Conservation (phyloP, 257 asterid species). For the Schizonepeta tenuifolia region DNA sequence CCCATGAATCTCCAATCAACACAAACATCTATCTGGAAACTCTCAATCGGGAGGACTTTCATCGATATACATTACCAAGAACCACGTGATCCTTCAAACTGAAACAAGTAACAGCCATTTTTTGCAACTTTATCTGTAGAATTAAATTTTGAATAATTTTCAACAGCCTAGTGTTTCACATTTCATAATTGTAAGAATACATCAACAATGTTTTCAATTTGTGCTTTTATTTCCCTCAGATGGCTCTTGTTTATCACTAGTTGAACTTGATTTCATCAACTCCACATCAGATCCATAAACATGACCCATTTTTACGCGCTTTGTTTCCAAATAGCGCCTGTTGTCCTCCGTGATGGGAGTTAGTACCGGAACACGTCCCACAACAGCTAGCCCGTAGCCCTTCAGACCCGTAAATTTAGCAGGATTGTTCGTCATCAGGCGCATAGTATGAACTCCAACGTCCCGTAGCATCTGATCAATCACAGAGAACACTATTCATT, state of each 20-base stretch:
- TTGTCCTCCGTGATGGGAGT: conserved; percentile 85
- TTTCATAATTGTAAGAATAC: background rate
- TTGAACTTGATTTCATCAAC: conserved; percentile 40
- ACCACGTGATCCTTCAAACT: conserved; percentile 23
- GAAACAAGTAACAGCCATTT: conserved; percentile 4
- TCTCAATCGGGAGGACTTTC: conserved; percentile 50
- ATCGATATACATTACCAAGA: conserved; percentile 36
- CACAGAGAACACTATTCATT: background rate
- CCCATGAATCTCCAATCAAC: conserved; percentile 31
- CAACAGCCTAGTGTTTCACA: background rate
- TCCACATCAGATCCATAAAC: conserved; percentile 65
- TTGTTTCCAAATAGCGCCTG: conserved; percentile 73
- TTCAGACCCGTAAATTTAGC: conserved; percentile 76
- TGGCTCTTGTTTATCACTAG: conserved; percentile 37
- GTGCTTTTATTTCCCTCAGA: conserved; percentile 19
- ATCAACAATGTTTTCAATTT: conserved; percentile 13
- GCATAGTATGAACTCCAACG: conserved; percentile 79
- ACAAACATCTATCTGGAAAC: conserved; percentile 42
- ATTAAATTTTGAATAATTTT: background rate
- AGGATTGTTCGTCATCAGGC: conserved; percentile 88
- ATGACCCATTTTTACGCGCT: conserved; percentile 79
- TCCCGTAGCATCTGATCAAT: conserved; percentile 67
- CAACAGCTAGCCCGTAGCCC: conserved; percentile 82
- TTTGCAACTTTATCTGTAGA: too few species aligned
- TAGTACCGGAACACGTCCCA: conserved; percentile 75